phyloP scores from a whole-genome alignment of 345 rosid species.

The Aethionema arabicum region DNA sequence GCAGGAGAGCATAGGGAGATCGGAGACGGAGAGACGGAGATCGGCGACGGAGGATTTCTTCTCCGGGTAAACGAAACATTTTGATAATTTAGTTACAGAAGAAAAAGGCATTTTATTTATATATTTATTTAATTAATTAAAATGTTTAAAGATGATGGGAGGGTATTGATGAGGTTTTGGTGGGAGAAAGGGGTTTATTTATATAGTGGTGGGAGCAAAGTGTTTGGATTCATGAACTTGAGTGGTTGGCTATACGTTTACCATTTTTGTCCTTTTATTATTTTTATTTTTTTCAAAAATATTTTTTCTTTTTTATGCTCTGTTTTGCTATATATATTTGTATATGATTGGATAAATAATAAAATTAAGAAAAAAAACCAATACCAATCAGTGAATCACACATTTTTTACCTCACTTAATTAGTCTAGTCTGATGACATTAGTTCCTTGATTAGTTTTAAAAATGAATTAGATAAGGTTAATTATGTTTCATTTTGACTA shows the following conservation, averaged over 20 bases:
- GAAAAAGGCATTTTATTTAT: constrained; percentile 70
- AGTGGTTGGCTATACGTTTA: constrained; percentile 21
- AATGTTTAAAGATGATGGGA: background rate
- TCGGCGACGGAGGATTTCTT: constrained; percentile 46
- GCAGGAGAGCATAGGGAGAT: constrained; percentile 95
- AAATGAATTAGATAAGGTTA: too few species aligned
- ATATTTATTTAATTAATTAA: background rate
- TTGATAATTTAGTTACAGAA: constrained; percentile 49
- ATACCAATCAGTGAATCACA: too few species aligned
- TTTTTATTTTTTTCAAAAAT: background rate
- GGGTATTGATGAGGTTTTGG: constrained; percentile 17
- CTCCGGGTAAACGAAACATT: constrained; percentile 57
- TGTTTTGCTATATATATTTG: background rate
- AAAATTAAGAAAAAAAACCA: too few species aligned
- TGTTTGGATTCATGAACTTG: constrained; percentile 58
- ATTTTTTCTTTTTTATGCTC: background rate
- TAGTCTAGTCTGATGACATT: too few species aligned
- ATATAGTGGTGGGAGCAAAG: constrained; percentile 38
- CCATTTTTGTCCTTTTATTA: constrained; percentile 21
- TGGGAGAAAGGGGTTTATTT: constrained; percentile 31
- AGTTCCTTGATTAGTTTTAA: too few species aligned
- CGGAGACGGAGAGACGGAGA: constrained; percentile 91
- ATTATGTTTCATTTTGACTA: too few species aligned
- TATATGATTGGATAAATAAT: background rate
- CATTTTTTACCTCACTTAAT: too few species aligned